Conservation (phyloP, 768 basidiomycete genomes). For the Agrocybe pediades region DNA sequence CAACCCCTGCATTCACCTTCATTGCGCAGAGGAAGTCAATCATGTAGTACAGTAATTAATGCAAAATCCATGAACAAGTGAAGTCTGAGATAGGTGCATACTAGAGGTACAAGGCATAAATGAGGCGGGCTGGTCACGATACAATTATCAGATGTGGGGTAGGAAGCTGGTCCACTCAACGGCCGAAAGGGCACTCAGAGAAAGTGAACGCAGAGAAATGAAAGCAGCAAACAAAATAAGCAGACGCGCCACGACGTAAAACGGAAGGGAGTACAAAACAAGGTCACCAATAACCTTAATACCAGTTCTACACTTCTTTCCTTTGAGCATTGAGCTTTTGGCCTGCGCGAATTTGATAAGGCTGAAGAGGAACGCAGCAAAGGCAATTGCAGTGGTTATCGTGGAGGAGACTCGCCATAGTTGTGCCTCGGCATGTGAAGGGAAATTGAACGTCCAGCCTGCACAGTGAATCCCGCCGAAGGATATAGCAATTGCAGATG, state of each 20-base stretch:
- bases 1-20: no score
- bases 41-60: no score
- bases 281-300: neutral
- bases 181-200: neutral
- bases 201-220: neutral
- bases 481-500: conserved; percentile 4
- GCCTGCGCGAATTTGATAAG: neutral
- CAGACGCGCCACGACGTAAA: neutral
- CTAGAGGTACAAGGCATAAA: no score
- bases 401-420: conserved; percentile 9
- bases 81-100: no score
- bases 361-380: neutral
- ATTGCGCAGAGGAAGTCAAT: no score
- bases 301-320: neutral
- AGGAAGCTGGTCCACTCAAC: neutral
- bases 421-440: conserved; percentile 5
- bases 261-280: neutral
- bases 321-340: neutral
- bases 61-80: no score
- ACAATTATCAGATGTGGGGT: neutral
- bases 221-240: neutral
- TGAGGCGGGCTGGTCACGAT: no score
- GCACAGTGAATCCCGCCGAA: conserved; percentile 21
- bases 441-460: conserved; percentile 15
- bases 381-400: neutral